phyloP scores from a whole-genome alignment of 495 filamentous ascomycete species.

The Penicillium paradoxum region DNA sequence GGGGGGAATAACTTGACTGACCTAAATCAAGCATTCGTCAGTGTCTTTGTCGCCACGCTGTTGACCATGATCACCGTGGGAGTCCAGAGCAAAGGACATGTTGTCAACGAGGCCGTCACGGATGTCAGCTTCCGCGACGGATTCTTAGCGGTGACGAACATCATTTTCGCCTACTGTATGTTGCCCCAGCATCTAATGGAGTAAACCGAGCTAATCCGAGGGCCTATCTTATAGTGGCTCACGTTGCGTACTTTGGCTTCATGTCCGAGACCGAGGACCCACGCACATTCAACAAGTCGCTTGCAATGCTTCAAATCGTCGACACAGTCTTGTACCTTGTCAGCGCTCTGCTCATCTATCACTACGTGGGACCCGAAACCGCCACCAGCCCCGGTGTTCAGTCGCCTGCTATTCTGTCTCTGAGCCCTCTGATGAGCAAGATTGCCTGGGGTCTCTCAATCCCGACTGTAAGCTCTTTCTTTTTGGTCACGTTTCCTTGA shows the following conservation, averaged over 20 bases:
- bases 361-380: constrained; percentile 56
- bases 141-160: constrained; percentile 32
- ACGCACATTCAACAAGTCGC: constrained; percentile 58
- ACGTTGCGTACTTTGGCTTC: constrained; percentile 70
- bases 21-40: constrained; percentile 45
- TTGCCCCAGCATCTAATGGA: background rate
- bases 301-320: constrained; percentile 56
- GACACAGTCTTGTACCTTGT: constrained; percentile 61
- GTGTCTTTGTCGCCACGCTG: constrained; percentile 61
- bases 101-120: constrained; percentile 16
- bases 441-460: constrained; percentile 69
- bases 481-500: background rate
- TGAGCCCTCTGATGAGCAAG: constrained; percentile 58
- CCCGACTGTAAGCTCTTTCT: constrained; percentile 48
- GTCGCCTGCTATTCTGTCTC: constrained; percentile 66
- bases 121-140: constrained; percentile 23
- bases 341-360: constrained; percentile 53
- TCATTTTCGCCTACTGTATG: constrained; percentile 42
- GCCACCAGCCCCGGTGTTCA: constrained; percentile 37
- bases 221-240: constrained; percentile 42
- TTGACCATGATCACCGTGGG: constrained; percentile 66
- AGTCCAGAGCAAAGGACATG: constrained; percentile 28
- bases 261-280: constrained; percentile 71
- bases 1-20: constrained; percentile 4
- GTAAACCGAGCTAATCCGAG: constrained; percentile 4